Evolutionary conservation across 305 asterid species (phyloP).

Genomic region (Fraxinus nigra): DNA sequence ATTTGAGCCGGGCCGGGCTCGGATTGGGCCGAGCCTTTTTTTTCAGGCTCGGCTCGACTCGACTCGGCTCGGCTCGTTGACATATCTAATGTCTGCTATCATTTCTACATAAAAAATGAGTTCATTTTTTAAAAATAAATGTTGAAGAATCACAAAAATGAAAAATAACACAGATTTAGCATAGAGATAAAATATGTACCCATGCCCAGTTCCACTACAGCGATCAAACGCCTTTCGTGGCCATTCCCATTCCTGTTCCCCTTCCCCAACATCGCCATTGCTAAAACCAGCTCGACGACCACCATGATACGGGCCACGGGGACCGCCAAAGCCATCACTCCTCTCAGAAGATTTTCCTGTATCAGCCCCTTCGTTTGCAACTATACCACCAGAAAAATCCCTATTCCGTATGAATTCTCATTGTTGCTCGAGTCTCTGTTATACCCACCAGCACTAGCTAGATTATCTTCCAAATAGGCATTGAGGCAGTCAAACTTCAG

Average conservation of each 20-base stretch:
- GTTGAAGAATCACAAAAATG: not conserved
- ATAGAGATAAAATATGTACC: conserved; percentile 37
- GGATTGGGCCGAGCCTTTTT: too few species aligned
- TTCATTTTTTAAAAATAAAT: not conserved
- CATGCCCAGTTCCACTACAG: conserved; percentile 73
- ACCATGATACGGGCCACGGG: conserved; percentile 58
- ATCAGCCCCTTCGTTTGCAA: conserved; percentile 45
- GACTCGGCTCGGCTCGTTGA: too few species aligned
- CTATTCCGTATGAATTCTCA: conserved; percentile 49
- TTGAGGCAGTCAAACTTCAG: conserved; percentile 47
- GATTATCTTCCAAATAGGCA: conserved; percentile 49
- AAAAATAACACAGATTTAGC: not conserved
- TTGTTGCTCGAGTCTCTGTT: conserved; percentile 40
- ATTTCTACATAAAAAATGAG: conserved; percentile 33
- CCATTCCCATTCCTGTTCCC: conserved; percentile 27
- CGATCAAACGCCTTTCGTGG: conserved; percentile 65
- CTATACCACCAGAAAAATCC: conserved; percentile 45
- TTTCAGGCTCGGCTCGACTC: too few species aligned
- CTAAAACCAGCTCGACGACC: conserved; percentile 57
- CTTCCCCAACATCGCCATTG: conserved; percentile 66
- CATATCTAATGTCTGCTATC: too few species aligned
- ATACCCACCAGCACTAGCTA: conserved; percentile 40
- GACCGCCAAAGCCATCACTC: conserved; percentile 66
- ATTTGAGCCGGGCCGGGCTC: too few species aligned
- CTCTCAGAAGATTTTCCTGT: conserved; percentile 55